These are phyloP conservation scores for Candida rishiriensis DNA, from an alignment of 805 yeast species.

Conservation along the genomic window DNA sequence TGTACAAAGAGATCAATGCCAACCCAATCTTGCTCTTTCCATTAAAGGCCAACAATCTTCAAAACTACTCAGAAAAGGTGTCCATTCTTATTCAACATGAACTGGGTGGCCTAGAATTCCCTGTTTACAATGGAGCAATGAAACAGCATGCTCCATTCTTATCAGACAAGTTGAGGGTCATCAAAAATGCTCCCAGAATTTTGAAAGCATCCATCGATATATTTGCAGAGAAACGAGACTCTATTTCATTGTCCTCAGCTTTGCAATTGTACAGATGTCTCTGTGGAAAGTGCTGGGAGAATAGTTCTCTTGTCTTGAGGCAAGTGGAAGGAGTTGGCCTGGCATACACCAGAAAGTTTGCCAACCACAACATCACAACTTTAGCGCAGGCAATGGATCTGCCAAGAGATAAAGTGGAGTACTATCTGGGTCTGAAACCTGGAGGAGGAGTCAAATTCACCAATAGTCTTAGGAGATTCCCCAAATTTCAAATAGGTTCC, in stretches of 20 bases:
- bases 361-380: conserved; percentile 29
- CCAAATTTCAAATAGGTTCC: conserved; percentile 28
- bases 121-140: conserved; percentile 37
- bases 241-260: conserved; percentile 35
- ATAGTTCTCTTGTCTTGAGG: conserved; percentile 37
- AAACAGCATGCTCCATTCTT: conserved; percentile 36
- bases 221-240: conserved; percentile 37
- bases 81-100: conserved; percentile 44
- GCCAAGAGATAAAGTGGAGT: conserved; percentile 13
- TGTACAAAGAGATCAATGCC: conserved; percentile 40
- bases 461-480: conserved; percentile 32
- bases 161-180: conserved; percentile 40
- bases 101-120: conserved; percentile 45
- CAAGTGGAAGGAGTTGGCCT: conserved; percentile 46
- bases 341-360: conserved; percentile 35
- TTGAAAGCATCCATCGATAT: conserved; percentile 42
- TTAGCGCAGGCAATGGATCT: conserved; percentile 30
- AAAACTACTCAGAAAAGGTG: conserved; percentile 33
- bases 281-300: conserved; percentile 48
- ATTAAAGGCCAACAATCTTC: conserved; percentile 26
- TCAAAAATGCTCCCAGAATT: conserved; percentile 40
- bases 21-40: conserved; percentile 37
- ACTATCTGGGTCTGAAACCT: conserved; percentile 2
- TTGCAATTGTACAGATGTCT: conserved; percentile 37
- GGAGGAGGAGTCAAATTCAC: conserved; percentile 35